A percentile compares a stretch with the other conserved stretches of the same genome.
phyloP scores from a whole-genome alignment of 768 basidiomycete genomes.

The Myochromella boudieri region DNA sequence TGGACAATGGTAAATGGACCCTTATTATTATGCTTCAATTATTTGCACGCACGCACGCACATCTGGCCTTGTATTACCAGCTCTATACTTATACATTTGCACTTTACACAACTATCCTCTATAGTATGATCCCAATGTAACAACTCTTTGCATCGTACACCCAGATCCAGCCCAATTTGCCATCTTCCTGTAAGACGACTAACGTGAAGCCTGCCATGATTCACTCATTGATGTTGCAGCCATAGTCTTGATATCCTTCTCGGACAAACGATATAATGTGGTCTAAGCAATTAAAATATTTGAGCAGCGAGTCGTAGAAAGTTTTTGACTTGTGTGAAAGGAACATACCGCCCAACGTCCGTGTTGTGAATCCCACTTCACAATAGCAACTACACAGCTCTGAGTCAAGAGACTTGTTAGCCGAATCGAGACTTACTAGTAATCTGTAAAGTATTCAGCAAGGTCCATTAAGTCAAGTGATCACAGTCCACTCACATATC shows the following conservation, averaged over 20 bases:
- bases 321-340: constrained; percentile 1
- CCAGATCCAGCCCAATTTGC: neutral
- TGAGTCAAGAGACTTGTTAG: neutral
- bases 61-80: neutral
- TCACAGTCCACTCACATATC: constrained; percentile 48
- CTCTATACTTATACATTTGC: neutral
- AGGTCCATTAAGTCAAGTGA: constrained; percentile 8
- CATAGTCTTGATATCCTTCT: constrained; percentile 61
- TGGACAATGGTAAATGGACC: neutral
- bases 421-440: constrained; percentile 36
- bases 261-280: constrained; percentile 66
- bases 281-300: constrained; percentile 32
- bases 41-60: neutral
- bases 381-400: constrained; percentile 54
- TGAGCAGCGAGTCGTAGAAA: neutral
- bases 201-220: neutral
- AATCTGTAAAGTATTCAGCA: constrained; percentile 29
- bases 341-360: constrained; percentile 58
- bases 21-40: constrained; percentile 5
- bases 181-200: neutral
- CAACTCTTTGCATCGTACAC: too few species aligned
- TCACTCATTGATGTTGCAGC: constrained; percentile 44
- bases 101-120: too few species aligned
- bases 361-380: constrained; percentile 70
- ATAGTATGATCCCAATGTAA: neutral